Conservation (phyloP, 23 red algal genomes). For the Gracilariopsis chorda region DNA sequence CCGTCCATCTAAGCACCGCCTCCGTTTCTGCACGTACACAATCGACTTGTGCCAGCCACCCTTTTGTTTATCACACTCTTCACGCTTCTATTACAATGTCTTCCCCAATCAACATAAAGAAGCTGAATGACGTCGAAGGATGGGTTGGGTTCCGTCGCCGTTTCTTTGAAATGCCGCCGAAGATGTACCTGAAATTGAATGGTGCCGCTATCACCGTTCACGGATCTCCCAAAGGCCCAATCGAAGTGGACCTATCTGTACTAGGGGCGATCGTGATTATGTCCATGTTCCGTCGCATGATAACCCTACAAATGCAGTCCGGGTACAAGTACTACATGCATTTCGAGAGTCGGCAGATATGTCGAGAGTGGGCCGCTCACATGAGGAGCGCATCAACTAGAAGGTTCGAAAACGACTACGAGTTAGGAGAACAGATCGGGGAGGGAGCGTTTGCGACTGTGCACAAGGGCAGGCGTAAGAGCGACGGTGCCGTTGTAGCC, state of each 20-base stretch:
- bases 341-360: background rate
- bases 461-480: constrained; percentile 17
- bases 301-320: background rate
- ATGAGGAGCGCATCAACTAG: background rate
- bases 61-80: too few relatives aligned
- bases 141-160: constrained; percentile 4
- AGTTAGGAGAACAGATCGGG: constrained; percentile 40
- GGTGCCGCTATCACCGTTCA: constrained; percentile 1
- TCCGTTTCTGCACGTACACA: too few relatives aligned
- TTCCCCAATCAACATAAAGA: background rate
- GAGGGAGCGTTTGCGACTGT: constrained; percentile 59
- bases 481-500: constrained; percentile 3
- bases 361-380: constrained; percentile 5
- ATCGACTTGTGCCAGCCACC: too few relatives aligned
- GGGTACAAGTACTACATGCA: constrained; percentile 11
- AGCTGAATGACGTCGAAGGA: background rate
- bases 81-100: too few relatives aligned
- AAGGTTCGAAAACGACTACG: background rate
- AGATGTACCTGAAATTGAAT: background rate
- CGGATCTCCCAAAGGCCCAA: background rate
- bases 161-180: background rate
- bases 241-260: background rate
- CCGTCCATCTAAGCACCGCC: too few relatives aligned
- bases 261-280: background rate
- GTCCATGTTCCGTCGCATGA: background rate